phyloP scores from a whole-genome alignment of 176 grass and related monocot species.

The Oryza brachyantha region DNA sequence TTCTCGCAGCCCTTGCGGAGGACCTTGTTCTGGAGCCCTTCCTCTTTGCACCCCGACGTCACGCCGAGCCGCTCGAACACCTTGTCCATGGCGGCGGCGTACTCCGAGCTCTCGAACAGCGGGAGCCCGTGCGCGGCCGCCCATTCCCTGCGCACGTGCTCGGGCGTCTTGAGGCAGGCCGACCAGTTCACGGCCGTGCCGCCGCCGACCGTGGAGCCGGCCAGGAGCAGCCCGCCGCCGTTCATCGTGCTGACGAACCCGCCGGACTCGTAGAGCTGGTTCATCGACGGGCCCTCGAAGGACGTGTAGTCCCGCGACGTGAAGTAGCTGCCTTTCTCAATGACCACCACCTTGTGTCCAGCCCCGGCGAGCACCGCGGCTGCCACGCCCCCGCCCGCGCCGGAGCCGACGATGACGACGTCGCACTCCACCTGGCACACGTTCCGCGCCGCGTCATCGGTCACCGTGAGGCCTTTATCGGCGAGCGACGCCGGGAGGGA shows the following conservation, averaged over 20 bases:
- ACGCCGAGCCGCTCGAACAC: constrained; percentile 72
- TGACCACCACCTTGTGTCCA: constrained; percentile 73
- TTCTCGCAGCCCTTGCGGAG: constrained; percentile 74
- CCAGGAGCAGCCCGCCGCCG: constrained; percentile 53
- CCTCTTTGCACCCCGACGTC: constrained; percentile 45
- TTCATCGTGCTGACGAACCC: constrained; percentile 55
- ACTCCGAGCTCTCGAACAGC: constrained; percentile 54
- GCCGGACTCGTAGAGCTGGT: constrained; percentile 60
- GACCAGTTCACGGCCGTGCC: constrained; percentile 91
- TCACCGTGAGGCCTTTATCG: constrained; percentile 42
- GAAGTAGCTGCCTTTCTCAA: constrained; percentile 94
- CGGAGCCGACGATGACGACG: constrained; percentile 69
- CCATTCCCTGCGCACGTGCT: constrained; percentile 58
- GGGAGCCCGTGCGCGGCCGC: constrained; percentile 38
- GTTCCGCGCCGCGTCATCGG: constrained; percentile 11
- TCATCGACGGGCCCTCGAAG: constrained; percentile 72
- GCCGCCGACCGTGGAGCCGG: constrained; percentile 78
- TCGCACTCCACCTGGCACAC: constrained; percentile 60
- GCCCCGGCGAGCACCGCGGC: constrained; percentile 70
- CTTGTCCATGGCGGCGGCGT: constrained; percentile 63
- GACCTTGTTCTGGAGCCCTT: constrained; percentile 88
- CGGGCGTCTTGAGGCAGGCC: constrained; percentile 75
- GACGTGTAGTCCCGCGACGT: constrained; percentile 70
- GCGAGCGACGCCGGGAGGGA: constrained; percentile 43
- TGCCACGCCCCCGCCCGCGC: constrained; percentile 78